Percentiles rank a stretch among this genome's conserved stretches.
Conservation (phyloP, 2,329 filamentous ascomycete genomes). For the Lachnellula willkommii region DNA sequence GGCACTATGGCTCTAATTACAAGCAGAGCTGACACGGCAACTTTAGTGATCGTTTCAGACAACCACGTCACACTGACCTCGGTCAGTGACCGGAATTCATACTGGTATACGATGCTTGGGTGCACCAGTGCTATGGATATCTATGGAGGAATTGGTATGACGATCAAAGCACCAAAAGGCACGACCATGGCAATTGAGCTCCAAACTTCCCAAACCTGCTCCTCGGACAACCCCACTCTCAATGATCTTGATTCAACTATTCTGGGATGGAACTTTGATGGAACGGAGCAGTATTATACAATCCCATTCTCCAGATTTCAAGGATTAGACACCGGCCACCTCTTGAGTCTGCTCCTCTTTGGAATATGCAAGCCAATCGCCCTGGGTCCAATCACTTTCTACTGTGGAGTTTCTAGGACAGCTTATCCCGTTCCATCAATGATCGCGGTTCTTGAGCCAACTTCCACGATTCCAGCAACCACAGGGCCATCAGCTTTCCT, state of each 20-base stretch:
- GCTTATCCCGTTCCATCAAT: constrained; percentile 45
- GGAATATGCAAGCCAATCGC: constrained; percentile 42
- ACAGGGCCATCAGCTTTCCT: constrained; percentile 45
- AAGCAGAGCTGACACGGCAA: constrained; percentile 22
- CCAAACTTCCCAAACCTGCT: constrained; percentile 39
- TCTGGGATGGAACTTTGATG: constrained; percentile 56
- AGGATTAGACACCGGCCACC: constrained; percentile 46
- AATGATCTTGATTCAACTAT: constrained; percentile 36
- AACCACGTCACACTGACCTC: constrained; percentile 50
- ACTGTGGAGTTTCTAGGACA: constrained; percentile 47
- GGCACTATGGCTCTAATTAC: constrained; percentile 41
- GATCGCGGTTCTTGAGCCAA: constrained; percentile 37
- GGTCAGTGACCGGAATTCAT: constrained; percentile 39
- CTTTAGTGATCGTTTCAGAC: constrained; percentile 47
- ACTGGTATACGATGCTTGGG: constrained; percentile 54
- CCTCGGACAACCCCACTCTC: constrained; percentile 31
- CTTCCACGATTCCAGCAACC: constrained; percentile 46
- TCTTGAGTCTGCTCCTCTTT: constrained; percentile 48
- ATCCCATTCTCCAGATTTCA: constrained; percentile 50
- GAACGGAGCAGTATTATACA: constrained; percentile 53
- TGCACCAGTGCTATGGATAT: constrained; percentile 46
- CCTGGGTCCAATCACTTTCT: constrained; percentile 53
- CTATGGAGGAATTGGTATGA: constrained; percentile 52
- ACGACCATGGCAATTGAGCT: constrained; percentile 49
- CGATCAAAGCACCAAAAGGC: constrained; percentile 48